Conservation (phyloP, 805 yeast species). For the Dipodascopsis uninucleata region DNA sequence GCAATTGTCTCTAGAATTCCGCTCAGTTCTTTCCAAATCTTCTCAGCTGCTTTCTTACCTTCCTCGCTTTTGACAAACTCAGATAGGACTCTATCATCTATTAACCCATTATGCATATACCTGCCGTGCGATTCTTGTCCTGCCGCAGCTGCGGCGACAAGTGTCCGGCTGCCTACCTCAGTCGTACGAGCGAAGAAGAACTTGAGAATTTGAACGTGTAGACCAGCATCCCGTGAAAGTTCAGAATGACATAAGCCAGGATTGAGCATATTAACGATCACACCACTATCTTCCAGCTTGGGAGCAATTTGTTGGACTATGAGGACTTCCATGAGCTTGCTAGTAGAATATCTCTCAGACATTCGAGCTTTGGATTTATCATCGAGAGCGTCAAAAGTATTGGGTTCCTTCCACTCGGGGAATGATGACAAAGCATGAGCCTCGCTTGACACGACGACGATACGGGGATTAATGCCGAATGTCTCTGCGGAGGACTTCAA, state of each 20-base stretch:
- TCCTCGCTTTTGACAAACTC: constrained; percentile 1
- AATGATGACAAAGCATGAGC: constrained; percentile 5
- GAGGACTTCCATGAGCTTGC: constrained; percentile 8
- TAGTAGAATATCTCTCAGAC: constrained; percentile 1
- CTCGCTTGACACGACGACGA: constrained; percentile 5
- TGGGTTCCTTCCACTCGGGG: constrained; percentile 6
- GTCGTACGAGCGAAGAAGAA: constrained; percentile 6
- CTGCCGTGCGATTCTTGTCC: background rate
- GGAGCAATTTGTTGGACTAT: constrained; percentile 6
- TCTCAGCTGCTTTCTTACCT: background rate
- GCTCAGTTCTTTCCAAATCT: constrained; percentile 4
- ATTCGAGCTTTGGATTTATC: background rate
- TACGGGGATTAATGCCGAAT: constrained; percentile 2
- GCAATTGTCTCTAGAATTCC: background rate
- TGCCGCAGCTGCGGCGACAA: constrained; percentile 5
- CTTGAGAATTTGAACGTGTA: background rate
- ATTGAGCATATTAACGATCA: constrained; percentile 6
- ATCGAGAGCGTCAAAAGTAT: constrained; percentile 1
- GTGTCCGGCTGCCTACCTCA: constrained; percentile 8
- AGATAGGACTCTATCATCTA: background rate
- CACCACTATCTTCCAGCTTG: background rate
- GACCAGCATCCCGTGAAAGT: constrained; percentile 10
- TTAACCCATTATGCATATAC: background rate
- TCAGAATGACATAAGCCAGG: constrained; percentile 12
- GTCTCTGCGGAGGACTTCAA: constrained; percentile 4